phyloP scores from a whole-genome alignment of 2,329 filamentous ascomycete genomes.

The Nemania diffusa region DNA sequence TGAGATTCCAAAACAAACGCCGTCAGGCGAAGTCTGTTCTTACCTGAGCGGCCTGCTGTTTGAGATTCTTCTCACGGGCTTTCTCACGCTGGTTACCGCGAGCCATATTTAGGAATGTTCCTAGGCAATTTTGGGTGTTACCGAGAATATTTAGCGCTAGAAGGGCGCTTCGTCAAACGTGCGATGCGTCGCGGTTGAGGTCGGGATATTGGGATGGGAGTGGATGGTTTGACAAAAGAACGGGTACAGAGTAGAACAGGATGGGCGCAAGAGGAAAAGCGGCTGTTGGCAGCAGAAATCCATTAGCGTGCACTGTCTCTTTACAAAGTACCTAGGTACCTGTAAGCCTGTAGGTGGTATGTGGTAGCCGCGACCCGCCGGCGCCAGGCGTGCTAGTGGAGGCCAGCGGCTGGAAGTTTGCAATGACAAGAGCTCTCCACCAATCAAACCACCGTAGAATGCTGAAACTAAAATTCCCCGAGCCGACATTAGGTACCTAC shows the following conservation, averaged over 20 bases:
- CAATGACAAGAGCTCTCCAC: constrained; percentile 17
- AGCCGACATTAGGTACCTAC: neutral
- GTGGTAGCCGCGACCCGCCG: constrained; percentile 6
- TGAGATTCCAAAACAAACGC: neutral
- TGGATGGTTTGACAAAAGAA: constrained; percentile 23
- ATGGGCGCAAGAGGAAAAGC: constrained; percentile 32
- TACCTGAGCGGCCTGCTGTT: constrained; percentile 73
- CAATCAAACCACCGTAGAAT: constrained; percentile 34
- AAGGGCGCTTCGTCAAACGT: constrained; percentile 47
- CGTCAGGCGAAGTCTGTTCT: constrained; percentile 28
- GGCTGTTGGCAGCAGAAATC: constrained; percentile 31
- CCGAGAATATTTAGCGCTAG: constrained; percentile 31
- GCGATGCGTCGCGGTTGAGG: constrained; percentile 36
- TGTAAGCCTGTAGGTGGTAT: neutral
- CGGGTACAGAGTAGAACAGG: constrained; percentile 12
- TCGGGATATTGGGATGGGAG: constrained; percentile 16
- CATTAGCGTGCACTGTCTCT: neutral
- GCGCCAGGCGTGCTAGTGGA: neutral
- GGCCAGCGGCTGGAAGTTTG: constrained; percentile 26
- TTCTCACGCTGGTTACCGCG: constrained; percentile 97
- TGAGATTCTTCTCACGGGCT: constrained; percentile 86
- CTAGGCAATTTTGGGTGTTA: constrained; percentile 8
- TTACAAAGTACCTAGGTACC: neutral
- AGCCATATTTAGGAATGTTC: constrained; percentile 70
- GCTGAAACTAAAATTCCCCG: constrained; percentile 20